phyloP scores from a whole-genome alignment of 768 basidiomycete species.

The Tricholoma sp. region DNA sequence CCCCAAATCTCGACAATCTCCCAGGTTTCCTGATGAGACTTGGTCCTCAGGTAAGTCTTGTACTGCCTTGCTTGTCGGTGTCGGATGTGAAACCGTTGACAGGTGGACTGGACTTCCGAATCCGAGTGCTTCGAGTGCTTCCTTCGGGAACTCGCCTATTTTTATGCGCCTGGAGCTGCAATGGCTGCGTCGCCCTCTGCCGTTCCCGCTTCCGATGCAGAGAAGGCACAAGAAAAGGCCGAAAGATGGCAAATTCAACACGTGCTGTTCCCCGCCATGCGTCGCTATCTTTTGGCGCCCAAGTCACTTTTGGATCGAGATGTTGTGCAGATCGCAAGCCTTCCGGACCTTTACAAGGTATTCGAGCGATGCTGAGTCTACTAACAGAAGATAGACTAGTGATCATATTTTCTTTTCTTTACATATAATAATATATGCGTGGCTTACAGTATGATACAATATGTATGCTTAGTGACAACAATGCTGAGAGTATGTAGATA shows the following conservation, averaged over 20 bases:
- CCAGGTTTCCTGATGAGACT: constrained; percentile 88
- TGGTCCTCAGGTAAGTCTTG: constrained; percentile 74
- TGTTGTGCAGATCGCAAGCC: constrained; percentile 81
- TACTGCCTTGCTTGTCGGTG: neutral
- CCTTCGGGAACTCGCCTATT: constrained; percentile 85
- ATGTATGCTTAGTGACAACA: constrained; percentile 15
- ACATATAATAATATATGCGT: constrained; percentile 13
- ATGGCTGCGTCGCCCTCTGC: constrained; percentile 7
- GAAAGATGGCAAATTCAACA: constrained; percentile 88
- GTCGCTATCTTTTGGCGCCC: constrained; percentile 67
- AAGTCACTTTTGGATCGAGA: constrained; percentile 64
- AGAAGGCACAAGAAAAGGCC: constrained; percentile 46
- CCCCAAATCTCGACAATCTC: constrained; percentile 86
- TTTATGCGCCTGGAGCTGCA: constrained; percentile 71
- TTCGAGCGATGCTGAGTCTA: constrained; percentile 80
- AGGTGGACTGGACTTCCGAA: constrained; percentile 91
- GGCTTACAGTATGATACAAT: constrained; percentile 17
- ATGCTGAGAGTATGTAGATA: constrained; percentile 5
- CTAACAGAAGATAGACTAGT: constrained; percentile 9
- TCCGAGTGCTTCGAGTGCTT: constrained; percentile 81
- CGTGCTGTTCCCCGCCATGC: constrained; percentile 80
- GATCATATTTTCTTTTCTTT: constrained; percentile 5
- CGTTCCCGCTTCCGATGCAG: constrained; percentile 21
- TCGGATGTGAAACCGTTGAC: neutral
- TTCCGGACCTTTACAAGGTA: constrained; percentile 90